Conservation (phyloP, 2,329 filamentous ascomycete genomes). For the Hirsutella thompsonii region DNA sequence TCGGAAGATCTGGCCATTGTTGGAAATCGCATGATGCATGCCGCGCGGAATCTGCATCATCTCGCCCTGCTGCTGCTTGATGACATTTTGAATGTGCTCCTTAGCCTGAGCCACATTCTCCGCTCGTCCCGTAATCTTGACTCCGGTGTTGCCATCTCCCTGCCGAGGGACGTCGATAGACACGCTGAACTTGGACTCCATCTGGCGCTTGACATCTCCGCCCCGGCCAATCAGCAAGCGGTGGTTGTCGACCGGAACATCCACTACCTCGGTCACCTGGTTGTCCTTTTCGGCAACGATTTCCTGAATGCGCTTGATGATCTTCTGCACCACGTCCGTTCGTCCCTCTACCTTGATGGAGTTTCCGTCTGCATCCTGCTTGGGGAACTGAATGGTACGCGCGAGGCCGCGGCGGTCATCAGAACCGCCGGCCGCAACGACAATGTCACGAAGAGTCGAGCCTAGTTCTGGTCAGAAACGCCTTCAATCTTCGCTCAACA, state of each 20-base stretch:
- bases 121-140: slow-evolving; percentile 74
- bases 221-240: slow-evolving; percentile 82
- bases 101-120: slow-evolving; percentile 75
- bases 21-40: slow-evolving; percentile 72
- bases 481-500: neutral
- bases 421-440: slow-evolving; percentile 77
- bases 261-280: slow-evolving; percentile 64
- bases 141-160: slow-evolving; percentile 67
- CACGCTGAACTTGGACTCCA: slow-evolving; percentile 79
- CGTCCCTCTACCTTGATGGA: slow-evolving; percentile 82
- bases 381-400: slow-evolving; percentile 88
- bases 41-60: slow-evolving; percentile 72
- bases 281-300: slow-evolving; percentile 76
- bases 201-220: slow-evolving; percentile 70
- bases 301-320: slow-evolving; percentile 66
- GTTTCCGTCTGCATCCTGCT: slow-evolving; percentile 70
- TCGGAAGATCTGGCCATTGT: slow-evolving; percentile 90
- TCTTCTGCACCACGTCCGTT: slow-evolving; percentile 74
- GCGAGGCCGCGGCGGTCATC: slow-evolving; percentile 74
- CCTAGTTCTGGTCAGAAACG: slow-evolving; percentile 34
- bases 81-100: slow-evolving; percentile 63
- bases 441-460: slow-evolving; percentile 73
- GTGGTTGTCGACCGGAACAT: slow-evolving; percentile 84
- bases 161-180: slow-evolving; percentile 85
- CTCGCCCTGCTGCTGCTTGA: slow-evolving; percentile 81